These are phyloP conservation scores for Panicum virgatum DNA, from an alignment of 202 grass and related monocot genomes.

Conservation along the genomic window DNA sequence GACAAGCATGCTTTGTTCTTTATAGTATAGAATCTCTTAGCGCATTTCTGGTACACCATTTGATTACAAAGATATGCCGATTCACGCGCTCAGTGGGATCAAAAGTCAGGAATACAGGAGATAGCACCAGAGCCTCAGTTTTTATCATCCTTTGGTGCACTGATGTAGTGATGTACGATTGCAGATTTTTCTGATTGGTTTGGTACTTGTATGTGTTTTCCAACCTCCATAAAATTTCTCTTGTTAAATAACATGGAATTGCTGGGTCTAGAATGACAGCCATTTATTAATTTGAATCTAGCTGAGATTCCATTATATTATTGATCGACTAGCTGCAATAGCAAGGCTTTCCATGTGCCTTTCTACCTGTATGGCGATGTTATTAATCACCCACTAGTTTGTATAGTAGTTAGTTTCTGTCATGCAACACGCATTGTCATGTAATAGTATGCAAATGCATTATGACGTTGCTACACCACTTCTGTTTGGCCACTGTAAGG, in stretches of 20 bases:
- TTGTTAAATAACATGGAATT: background rate
- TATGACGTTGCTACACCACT: background rate
- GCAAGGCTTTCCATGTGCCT: slow-evolving; percentile 27
- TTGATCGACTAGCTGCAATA: slow-evolving; percentile 48
- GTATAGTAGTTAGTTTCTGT: background rate
- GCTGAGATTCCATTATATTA: slow-evolving; percentile 46
- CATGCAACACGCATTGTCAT: background rate
- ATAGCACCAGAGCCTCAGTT: slow-evolving; percentile 22
- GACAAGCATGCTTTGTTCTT: background rate
- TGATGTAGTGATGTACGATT: background rate
- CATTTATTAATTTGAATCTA: slow-evolving; percentile 45
- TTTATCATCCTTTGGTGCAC: background rate
- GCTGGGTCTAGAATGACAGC: slow-evolving; percentile 33
- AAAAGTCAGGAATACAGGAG: slow-evolving; percentile 42
- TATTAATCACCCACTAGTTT: background rate
- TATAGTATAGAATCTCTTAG: background rate
- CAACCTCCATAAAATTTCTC: no score
- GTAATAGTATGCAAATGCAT: background rate
- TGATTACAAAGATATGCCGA: no score
- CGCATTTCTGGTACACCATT: background rate
- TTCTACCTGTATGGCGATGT: background rate
- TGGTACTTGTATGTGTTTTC: background rate
- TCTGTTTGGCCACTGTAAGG: no score
- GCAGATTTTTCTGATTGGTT: background rate
- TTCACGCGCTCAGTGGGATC: no score